A percentile compares a stretch with the other conserved stretches of the same genome.
These are phyloP conservation scores for Ophiostoma ips DNA, from an alignment of 2,329 filamentous ascomycete species.

Conservation along the genomic window DNA sequence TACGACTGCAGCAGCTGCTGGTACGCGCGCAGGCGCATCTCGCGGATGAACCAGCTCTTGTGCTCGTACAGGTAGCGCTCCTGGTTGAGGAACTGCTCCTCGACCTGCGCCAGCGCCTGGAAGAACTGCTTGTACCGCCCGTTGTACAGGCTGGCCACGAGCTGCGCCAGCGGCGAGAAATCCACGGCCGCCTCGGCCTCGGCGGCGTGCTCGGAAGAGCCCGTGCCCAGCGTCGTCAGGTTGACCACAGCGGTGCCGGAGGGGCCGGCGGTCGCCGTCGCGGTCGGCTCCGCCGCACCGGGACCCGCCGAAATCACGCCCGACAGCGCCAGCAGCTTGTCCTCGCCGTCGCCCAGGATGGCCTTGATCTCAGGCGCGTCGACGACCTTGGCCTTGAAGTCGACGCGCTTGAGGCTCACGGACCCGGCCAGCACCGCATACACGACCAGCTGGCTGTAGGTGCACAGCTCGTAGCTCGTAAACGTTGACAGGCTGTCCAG, in stretches of 20 bases:
- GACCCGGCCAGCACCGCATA: constrained; percentile 93
- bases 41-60: constrained; percentile 90
- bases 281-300: constrained; percentile 49
- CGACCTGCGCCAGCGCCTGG: constrained; percentile 72
- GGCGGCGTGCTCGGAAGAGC: constrained; percentile 52
- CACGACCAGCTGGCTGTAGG: constrained; percentile 84
- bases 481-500: constrained; percentile 97
- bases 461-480: constrained; percentile 96
- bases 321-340: constrained; percentile 70
- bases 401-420: constrained; percentile 85
- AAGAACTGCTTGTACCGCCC: constrained; percentile 95
- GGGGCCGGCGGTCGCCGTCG: constrained; percentile 46
- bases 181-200: constrained; percentile 72
- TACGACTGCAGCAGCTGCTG: constrained; percentile 96
- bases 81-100: constrained; percentile 85
- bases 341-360: constrained; percentile 78
- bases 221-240: constrained; percentile 65
- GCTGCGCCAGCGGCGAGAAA: constrained; percentile 72
- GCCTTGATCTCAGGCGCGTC: constrained; percentile 97
- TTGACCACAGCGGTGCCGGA: constrained; percentile 57
- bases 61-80: constrained; percentile 95
- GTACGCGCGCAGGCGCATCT: constrained; percentile 94
- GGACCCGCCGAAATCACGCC: constrained; percentile 72
- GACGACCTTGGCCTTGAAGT: constrained; percentile 98
- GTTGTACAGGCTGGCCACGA: constrained; percentile 84